Evolutionary conservation across 2,329 filamentous ascomycete genomes (phyloP), one percentile per base, ranked within the genome.

Genomic region (Microdochium bolleyi): DNA sequence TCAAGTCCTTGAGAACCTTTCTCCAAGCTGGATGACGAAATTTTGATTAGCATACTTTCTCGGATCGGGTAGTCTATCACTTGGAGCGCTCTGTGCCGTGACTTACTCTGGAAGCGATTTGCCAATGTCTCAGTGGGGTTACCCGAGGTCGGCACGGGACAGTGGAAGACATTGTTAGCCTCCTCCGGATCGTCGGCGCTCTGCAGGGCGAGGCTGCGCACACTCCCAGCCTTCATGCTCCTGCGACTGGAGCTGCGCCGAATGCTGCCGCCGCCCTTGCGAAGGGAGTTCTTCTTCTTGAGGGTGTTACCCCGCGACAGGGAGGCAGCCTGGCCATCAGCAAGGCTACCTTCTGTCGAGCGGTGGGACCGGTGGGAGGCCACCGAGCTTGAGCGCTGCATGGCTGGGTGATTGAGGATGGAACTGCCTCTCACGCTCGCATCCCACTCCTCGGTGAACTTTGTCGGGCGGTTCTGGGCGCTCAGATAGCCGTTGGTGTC

Each of bases 1-100:
- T 96, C 48, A 97, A 78, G 60, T 96, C 92, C 68, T 97, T 97
- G 51, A 99, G 80, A 14, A 96, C 80, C 73, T 95, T 96, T 62
- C 94, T 84, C 94, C 94, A 99, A 51, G 88, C 91, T 95, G 60
- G 52, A 52, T 51, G 51, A 44, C 22, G 48, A n/a, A 24, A 49
- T 19, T 19, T 22, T 22, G 19, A 13, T 59, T 51, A 56, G 48
- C 21, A 49, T 27, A 5, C n/a, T n/a, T 49, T 37, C 13, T 5
- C 9, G 14, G 52, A 27, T 46, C 11, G 21, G 52, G 11, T 48
- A 37, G 16, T 49, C 24, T 51, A 37, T 49, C 24, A 11, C 27
- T 5, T 30, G 27, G 34, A 19, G 13, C 4, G 34, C n/a, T 38
- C 16, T 4, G 11, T 14, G 49, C 5, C 4, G 19, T 19, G 13